These are phyloP conservation scores for Malassezia japonica DNA, from an alignment of 1,284 basidiomycete genomes.

Conservation along the genomic window DNA sequence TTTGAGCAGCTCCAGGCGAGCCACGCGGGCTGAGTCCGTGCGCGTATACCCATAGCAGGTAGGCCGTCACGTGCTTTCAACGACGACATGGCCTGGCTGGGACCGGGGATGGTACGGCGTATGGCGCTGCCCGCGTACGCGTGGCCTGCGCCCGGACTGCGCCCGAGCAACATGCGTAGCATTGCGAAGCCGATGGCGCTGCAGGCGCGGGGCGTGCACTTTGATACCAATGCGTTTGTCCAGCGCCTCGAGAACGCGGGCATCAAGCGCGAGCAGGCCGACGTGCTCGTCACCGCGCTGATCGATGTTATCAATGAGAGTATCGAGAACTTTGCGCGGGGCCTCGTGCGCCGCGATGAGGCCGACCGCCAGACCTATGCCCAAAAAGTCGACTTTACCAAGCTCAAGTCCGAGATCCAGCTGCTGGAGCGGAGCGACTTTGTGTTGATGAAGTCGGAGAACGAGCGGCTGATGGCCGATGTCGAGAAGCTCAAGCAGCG, in stretches of 20 bases:
- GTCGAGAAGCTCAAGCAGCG: constrained; percentile 94
- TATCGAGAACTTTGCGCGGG: constrained; percentile 35
- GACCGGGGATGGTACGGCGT: no score
- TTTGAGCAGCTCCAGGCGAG: constrained; percentile 55
- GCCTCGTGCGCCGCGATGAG: constrained; percentile 42
- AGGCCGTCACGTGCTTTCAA: no score
- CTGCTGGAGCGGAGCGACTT: constrained; percentile 96
- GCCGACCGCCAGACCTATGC: constrained; percentile 43
- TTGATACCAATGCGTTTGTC: constrained; percentile 45
- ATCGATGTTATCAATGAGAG: constrained; percentile 44
- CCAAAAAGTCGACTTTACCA: constrained; percentile 71
- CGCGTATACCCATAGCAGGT: neutral
- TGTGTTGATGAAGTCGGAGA: constrained; percentile 87
- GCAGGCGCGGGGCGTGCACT: constrained; percentile 20
- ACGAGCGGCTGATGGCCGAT: constrained; percentile 79
- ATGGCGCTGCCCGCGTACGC: no score
- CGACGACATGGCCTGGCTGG: no score
- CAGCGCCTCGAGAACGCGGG: constrained; percentile 43
- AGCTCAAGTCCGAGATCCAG: constrained; percentile 90
- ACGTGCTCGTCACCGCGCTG: constrained; percentile 38
- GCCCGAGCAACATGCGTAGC: no score
- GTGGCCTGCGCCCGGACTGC: no score
- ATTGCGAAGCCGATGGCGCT: no score
- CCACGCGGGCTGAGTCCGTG: neutral
- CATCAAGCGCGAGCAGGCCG: constrained; percentile 40